Conservation (phyloP, 176 grass and related monocot species). For the Ensete glaucum region DNA sequence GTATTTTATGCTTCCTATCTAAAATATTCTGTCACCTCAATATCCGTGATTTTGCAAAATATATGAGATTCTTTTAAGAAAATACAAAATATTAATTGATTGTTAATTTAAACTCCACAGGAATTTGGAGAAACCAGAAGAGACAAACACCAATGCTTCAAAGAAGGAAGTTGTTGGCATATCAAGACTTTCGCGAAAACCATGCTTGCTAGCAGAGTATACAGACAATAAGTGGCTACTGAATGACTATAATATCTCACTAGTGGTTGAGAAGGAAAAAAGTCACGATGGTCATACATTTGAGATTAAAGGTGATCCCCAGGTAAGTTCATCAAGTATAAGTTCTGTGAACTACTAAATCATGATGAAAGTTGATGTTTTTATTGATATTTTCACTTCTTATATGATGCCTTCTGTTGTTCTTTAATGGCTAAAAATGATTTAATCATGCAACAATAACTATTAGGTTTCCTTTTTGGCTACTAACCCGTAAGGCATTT, state of each 20-base stretch:
- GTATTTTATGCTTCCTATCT: not conserved
- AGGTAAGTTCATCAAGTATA: constrained; percentile 31
- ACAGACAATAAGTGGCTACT: constrained; percentile 57
- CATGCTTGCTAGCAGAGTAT: constrained; percentile 53
- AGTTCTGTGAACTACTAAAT: not conserved
- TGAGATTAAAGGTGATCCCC: constrained; percentile 40
- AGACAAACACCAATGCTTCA: constrained; percentile 18
- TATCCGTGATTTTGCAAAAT: not conserved
- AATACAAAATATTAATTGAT: not conserved
- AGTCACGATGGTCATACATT: constrained; percentile 40
- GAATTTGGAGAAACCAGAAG: constrained; percentile 32
- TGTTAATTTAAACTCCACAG: not conserved
- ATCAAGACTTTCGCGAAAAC: constrained; percentile 28
- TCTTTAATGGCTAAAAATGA: not conserved
- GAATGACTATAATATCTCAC: constrained; percentile 37
- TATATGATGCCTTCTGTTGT: not conserved
- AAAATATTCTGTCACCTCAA: not conserved
- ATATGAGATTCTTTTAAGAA: not conserved
- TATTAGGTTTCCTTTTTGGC: no score
- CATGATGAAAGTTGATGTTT: not conserved
- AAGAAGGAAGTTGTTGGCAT: constrained; percentile 45
- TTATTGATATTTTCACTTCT: not conserved
- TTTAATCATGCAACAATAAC: not conserved
- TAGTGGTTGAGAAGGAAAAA: constrained; percentile 28
- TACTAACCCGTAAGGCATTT: no score